phyloP scores from a whole-genome alignment of 768 basidiomycete species.

The Phanerochaete sordida region DNA sequence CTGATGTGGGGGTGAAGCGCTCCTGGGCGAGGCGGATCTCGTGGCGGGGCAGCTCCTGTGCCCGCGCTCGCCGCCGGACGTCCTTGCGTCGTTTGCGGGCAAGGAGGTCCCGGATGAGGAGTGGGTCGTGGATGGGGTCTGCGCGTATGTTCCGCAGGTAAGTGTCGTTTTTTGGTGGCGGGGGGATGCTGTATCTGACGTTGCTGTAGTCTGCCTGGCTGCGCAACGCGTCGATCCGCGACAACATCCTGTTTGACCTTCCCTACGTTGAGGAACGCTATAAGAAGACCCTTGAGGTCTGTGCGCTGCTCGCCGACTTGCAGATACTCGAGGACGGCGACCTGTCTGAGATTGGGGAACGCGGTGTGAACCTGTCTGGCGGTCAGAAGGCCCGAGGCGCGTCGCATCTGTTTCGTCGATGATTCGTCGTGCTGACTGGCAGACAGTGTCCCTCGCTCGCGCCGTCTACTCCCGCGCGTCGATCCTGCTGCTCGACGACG shows the following conservation, averaged over 20 bases:
- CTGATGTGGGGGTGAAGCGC: conserved; percentile 37
- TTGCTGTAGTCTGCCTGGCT: conserved; percentile 15
- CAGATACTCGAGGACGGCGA: conserved; percentile 86
- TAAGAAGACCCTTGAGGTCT: conserved; percentile 70
- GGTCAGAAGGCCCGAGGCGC: conserved; percentile 55
- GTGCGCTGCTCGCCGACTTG: conserved; percentile 70
- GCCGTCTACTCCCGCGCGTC: conserved; percentile 90
- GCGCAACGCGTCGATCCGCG: conserved; percentile 26
- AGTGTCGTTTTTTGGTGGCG: conserved; percentile 4
- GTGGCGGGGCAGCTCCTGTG: conserved; percentile 78
- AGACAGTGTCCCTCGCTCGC: conserved; percentile 66
- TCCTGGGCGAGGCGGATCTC: conserved; percentile 87
- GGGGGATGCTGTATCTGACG: background rate
- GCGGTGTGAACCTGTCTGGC: conserved; percentile 60
- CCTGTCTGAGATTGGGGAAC: conserved; percentile 86
- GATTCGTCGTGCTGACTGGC: background rate
- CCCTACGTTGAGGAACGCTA: conserved; percentile 76
- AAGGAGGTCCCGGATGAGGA: conserved; percentile 44
- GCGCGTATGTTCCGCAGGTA: conserved; percentile 86
- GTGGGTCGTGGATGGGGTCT: conserved; percentile 77
- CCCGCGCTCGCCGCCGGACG: conserved; percentile 81
- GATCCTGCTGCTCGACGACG: conserved; percentile 81
- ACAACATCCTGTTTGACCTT: conserved; percentile 78
- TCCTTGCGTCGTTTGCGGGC: conserved; percentile 57
- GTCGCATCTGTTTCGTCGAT: background rate